Conservation (phyloP, 495 filamentous ascomycete species). For the Aspergillus bridgeri region DNA sequence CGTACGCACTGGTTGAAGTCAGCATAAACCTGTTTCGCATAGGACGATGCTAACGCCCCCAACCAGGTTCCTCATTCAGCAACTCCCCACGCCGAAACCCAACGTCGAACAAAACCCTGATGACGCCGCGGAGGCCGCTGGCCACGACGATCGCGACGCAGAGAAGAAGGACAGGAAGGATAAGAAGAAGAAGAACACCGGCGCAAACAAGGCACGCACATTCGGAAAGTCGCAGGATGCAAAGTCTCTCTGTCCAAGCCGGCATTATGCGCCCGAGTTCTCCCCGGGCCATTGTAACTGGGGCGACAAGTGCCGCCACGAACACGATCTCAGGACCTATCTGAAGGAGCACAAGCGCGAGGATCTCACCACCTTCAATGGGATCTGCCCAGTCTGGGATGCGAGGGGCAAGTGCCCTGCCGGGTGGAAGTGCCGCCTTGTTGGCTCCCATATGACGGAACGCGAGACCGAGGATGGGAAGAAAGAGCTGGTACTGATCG, state of each 20-base stretch:
- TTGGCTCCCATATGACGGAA: constrained; percentile 75
- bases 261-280: constrained; percentile 66
- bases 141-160: constrained; percentile 36
- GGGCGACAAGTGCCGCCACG: constrained; percentile 71
- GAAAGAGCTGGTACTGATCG: constrained; percentile 73
- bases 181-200: constrained; percentile 69
- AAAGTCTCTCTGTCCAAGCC: constrained; percentile 70
- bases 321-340: constrained; percentile 82
- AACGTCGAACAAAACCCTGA: constrained; percentile 39
- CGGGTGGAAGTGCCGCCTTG: constrained; percentile 93
- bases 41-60: constrained; percentile 9
- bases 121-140: constrained; percentile 66
- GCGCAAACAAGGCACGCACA: constrained; percentile 83
- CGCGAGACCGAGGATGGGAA: constrained; percentile 68
- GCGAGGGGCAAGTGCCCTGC: constrained; percentile 67
- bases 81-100: constrained; percentile 16
- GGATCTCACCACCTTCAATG: constrained; percentile 69
- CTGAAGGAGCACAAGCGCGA: constrained; percentile 75
- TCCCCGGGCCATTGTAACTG: constrained; percentile 68
- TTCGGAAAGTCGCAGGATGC: constrained; percentile 80
- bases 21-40: neutral
- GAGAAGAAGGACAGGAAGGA: constrained; percentile 49
- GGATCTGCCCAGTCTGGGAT: constrained; percentile 78
- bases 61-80: constrained; percentile 54
- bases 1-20: constrained; percentile 24